These are phyloP conservation scores for Thalassiosira delicatula DNA, from an alignment of 352 stramenopile genomes.

Conservation along the genomic window DNA sequence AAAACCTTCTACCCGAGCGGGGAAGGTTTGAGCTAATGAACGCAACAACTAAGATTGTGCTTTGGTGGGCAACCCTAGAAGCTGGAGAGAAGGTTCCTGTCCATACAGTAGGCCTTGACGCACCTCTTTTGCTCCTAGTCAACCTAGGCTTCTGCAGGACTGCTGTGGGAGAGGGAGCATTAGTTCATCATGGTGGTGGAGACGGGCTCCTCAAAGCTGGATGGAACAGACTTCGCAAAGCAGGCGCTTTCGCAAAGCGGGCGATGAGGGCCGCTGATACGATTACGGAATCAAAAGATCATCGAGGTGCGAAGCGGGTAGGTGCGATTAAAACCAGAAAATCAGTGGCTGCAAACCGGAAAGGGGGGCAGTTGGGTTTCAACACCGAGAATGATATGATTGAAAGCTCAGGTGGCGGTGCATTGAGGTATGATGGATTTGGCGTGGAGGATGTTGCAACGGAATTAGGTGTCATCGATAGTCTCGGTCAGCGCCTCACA, in stretches of 20 bases:
- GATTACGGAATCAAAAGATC: conserved; percentile 62
- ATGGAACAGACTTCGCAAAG: conserved; percentile 62
- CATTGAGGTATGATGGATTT: conserved; percentile 56
- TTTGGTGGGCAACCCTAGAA: conserved; percentile 85
- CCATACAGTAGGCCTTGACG: conserved; percentile 86
- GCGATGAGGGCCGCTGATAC: too few species aligned
- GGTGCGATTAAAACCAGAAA: conserved; percentile 21
- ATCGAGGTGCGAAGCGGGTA: conserved; percentile 48
- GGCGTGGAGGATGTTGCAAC: conserved; percentile 80
- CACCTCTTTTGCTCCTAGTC: conserved; percentile 84
- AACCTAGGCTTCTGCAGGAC: conserved; percentile 86
- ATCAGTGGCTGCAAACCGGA: conserved; percentile 15
- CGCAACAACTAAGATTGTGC: conserved; percentile 74
- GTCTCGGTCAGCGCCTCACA: conserved; percentile 83
- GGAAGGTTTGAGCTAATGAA: conserved; percentile 87
- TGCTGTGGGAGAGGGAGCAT: conserved; percentile 81
- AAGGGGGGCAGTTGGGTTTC: conserved; percentile 50
- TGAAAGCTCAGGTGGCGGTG: conserved; percentile 41
- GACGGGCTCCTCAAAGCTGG: conserved; percentile 51
- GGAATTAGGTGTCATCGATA: conserved; percentile 86
- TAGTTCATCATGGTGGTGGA: conserved; percentile 81
- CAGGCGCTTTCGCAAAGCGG: too few species aligned
- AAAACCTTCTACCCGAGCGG: conserved; percentile 86
- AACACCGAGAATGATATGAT: conserved; percentile 59
- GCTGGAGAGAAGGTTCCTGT: conserved; percentile 80